A percentile compares a stretch with the other conserved stretches of the same genome.
Conservation (phyloP, 2,329 filamentous ascomycete genomes). For the Diaporthe nobilis region DNA sequence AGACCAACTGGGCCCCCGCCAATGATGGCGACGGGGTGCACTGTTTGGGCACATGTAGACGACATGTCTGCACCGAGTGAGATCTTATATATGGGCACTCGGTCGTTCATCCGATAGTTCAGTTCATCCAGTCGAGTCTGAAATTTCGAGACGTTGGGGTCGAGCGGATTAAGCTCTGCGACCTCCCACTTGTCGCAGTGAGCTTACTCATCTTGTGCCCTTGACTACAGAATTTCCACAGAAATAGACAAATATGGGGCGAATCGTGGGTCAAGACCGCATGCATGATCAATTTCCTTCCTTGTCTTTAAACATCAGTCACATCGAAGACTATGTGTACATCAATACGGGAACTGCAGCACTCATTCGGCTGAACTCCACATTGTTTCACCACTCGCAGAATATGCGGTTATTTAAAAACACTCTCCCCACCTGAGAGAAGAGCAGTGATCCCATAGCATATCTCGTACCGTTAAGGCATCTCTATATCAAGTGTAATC, state of each 20-base stretch:
- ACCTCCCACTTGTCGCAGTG: not conserved
- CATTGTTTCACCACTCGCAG: no score
- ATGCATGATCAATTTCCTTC: no score
- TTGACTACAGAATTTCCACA: not conserved
- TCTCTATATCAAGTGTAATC: no score
- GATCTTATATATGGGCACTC: no score
- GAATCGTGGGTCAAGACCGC: not conserved
- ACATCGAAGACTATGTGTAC: no score
- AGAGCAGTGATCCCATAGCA: no score
- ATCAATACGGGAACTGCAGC: no score
- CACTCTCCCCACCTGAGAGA: no score
- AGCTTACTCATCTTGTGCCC: not conserved
- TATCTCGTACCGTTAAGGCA: no score
- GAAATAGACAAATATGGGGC: not conserved
- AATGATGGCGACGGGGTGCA: conserved; percentile 34
- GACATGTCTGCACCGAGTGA: not conserved
- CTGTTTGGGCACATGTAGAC: not conserved
- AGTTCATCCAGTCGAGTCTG: not conserved
- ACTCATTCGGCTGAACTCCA: no score
- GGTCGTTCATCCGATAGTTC: not conserved
- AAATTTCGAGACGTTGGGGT: not conserved
- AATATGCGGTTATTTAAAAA: no score
- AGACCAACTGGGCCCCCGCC: conserved; percentile 42
- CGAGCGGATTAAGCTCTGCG: not conserved
- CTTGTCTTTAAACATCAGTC: no score